phyloP scores from a whole-genome alignment of 805 yeast genomes.

The Alloascoidea africana region DNA sequence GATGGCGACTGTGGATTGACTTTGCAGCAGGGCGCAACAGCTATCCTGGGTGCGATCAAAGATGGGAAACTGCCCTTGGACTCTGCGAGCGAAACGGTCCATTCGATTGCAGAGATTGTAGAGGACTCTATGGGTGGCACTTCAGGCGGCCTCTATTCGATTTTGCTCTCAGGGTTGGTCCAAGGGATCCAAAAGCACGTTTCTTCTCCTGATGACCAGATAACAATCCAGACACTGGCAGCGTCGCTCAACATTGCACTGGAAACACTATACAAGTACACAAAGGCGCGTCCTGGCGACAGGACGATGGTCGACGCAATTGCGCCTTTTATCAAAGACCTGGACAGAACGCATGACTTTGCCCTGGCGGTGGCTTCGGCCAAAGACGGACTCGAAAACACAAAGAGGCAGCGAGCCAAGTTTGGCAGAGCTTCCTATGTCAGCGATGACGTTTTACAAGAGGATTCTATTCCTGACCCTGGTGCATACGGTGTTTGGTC shows the following conservation, averaged over 20 bases:
- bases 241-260: slow-evolving; percentile 33
- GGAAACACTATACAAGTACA: slow-evolving; percentile 65
- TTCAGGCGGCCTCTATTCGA: slow-evolving; percentile 86
- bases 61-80: slow-evolving; percentile 18
- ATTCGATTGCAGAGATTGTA: slow-evolving; percentile 67
- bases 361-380: slow-evolving; percentile 55
- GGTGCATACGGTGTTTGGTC: slow-evolving; percentile 84
- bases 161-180: slow-evolving; percentile 66
- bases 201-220: too few relatives aligned
- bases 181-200: slow-evolving; percentile 23
- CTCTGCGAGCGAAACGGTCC: slow-evolving; percentile 36
- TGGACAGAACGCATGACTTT: slow-evolving; percentile 35
- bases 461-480: slow-evolving; percentile 65
- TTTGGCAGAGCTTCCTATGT: slow-evolving; percentile 94
- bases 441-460: slow-evolving; percentile 38
- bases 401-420: slow-evolving; percentile 63
- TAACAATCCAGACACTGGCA: slow-evolving; percentile 16
- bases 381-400: slow-evolving; percentile 56
- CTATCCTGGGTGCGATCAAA: slow-evolving; percentile 40
- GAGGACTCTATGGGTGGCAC: slow-evolving; percentile 97
- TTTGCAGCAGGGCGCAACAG: slow-evolving; percentile 66
- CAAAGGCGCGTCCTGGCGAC: slow-evolving; percentile 81
- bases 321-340: slow-evolving; percentile 67
- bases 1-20: slow-evolving; percentile 98
- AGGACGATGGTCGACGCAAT: slow-evolving; percentile 81